Conservation (phyloP, 139 green algal genomes). For the Coelastrella sp. region DNA sequence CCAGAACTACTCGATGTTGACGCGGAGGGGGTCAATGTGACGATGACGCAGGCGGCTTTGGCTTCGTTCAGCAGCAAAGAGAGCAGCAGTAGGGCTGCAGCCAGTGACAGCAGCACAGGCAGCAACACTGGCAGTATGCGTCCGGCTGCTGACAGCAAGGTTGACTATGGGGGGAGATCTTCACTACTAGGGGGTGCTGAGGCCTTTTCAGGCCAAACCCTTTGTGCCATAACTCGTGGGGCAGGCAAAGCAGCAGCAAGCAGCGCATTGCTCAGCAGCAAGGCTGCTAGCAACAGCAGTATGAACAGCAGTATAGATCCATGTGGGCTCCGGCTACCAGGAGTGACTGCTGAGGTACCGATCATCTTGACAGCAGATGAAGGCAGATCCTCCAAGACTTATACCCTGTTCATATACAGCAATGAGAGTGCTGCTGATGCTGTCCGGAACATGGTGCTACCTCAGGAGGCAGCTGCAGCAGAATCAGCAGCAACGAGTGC, state of each 20-base stretch:
- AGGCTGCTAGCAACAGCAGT: constrained; percentile 4
- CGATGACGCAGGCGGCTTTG: constrained; percentile 32
- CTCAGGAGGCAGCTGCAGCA: constrained; percentile 41
- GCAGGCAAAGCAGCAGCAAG: constrained; percentile 25
- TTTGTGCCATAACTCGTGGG: no score
- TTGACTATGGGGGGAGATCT: no score
- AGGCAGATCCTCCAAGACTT: constrained; percentile 40
- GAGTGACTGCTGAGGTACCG: constrained; percentile 37
- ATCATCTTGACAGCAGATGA: constrained; percentile 49
- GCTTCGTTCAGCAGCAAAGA: background rate
- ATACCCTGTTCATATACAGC: constrained; percentile 49
- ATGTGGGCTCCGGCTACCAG: constrained; percentile 19
- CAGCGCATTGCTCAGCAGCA: background rate
- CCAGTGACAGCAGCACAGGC: background rate
- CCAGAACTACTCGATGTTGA: constrained; percentile 50
- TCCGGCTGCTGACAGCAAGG: no score
- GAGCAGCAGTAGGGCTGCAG: background rate
- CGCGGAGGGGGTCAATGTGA: constrained; percentile 27
- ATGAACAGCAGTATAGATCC: background rate
- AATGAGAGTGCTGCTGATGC: constrained; percentile 23
- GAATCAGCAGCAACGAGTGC: background rate
- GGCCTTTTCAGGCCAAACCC: no score
- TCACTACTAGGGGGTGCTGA: no score
- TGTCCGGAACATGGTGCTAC: background rate
- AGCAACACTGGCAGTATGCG: background rate